Evolutionary conservation across 208 protist species (phyloP), one percentile per base, ranked within the genome.

Genomic region (Trypanosoma caninum): DNA sequence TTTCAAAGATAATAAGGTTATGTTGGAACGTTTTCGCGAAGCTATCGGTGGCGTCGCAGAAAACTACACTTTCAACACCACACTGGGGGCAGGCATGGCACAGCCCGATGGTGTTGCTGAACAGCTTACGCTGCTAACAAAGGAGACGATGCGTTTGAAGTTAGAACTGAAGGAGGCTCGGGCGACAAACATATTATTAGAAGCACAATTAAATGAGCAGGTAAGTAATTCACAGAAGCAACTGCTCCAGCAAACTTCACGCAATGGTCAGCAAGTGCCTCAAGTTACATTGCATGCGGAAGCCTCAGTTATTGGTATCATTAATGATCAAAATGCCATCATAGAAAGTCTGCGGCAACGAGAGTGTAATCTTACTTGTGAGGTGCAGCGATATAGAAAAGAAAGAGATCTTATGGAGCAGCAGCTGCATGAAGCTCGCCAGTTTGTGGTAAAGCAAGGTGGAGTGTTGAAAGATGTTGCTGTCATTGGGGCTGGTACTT

Each of bases 1-100:
- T 74, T 90, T 90, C 51, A 72, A 75, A 11, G 89, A 95, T 48
- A 91, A 95, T 67, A 84, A 67, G 14, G 73, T 77, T 6, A 89
- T 93, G 83, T 76, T 91, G 27, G 84, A 90, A 42, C 78, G 86
- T 20, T 93, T 93, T 50, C 76, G 80, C 38, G 82, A 74, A 46
- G 84, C 83, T 2, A 89, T 95, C 41, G 61, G 71, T 16, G 84
- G 74, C 20, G 78, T 82, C 22, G 80, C 76, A 25, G 63, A 74
- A 28, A 50, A 69, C 11, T 63, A 59, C 23, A 47, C 27, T 20
- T 65, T 57, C 35, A 50, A 28, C n/a, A 48, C 41, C 20, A 31
- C 1, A 14, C n/a, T n/a, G 20, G 20, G n/a, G 46, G 9, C 38
- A 23, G 44, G 22, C 44, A 37, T 5, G 8, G 18, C 20, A 42